Base-by-base conservation (phyloP, 495 filamentous ascomycete species). In the Neurospora tetrasperma region DNA sequence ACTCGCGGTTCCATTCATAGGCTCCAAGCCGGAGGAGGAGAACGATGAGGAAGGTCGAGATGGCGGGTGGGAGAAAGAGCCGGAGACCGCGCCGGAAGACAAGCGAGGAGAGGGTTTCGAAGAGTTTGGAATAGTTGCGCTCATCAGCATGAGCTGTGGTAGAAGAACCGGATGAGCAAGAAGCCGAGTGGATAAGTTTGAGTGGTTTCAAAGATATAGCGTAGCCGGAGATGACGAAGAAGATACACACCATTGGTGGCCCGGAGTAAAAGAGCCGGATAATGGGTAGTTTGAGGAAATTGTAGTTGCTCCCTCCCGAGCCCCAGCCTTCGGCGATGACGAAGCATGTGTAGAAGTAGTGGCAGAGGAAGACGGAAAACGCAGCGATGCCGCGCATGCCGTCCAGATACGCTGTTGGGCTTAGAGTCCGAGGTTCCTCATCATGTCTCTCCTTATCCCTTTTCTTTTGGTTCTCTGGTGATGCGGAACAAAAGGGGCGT, bases 181-280 rank as follows among this genome's bases (percentile, higher is more conserved):
- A 62, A 35, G 20, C 27, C 0, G 54, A 35, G 42, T 87, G 88
- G 54, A 86, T 84, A 23, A 87, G 84, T 74, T 87, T 88, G 9
- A 93, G 76, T 0, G 91, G 89, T 69, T 90, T 90, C 39, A 89
- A 84, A 69, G 86, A 88, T 8, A 93, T 84, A 1, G 91, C 90
- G 75, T 90, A 91, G 74, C 91, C 91, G 5, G 90, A 92, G 68
- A 94, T 88, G 70, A 93, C 89, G 80, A 92, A 93, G 83, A 93
- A 93, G 70, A 92, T 87, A 78, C 87, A 87, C 39, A 93, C 91
- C 88, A 91, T 91, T 35, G 91, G 88, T 69, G 89, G 88, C 23
- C 89, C 91, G 31, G 87, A 89, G 76, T 89, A 89, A 11, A 92
- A 76, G 43, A 94, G 83, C 70, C 91, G 85, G 10, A 93, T 27